Evolutionary conservation across 139 green algal species (phyloP).

Genomic region (Edaphochlamys debaryana): DNA sequence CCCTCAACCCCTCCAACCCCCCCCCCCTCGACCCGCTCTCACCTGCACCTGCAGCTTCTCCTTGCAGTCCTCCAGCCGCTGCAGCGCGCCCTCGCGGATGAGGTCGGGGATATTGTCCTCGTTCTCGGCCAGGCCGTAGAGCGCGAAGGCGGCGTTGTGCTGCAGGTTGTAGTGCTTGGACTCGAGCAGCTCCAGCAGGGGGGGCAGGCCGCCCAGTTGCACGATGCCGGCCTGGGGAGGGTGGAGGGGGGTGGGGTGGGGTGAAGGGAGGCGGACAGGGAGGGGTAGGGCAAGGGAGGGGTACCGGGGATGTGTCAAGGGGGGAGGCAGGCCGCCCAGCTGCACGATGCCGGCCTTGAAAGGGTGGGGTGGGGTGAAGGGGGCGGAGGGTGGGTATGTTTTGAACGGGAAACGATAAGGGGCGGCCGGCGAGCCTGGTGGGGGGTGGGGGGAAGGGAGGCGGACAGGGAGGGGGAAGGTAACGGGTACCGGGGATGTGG

Average conservation of each 20-base stretch:
- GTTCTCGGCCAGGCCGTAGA: conserved; percentile 97
- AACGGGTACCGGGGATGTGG: too few species aligned
- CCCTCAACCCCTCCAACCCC: too few species aligned
- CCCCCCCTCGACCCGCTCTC: neutral
- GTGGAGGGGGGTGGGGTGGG: too few species aligned
- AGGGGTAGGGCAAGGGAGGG: neutral
- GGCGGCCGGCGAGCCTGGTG: too few species aligned
- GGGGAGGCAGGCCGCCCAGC: too few species aligned
- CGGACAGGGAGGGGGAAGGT: too few species aligned
- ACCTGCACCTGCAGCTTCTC: conserved; percentile 82
- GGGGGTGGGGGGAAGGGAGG: neutral
- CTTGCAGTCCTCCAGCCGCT: conserved; percentile 73
- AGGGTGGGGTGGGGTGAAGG: too few species aligned
- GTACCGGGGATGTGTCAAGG: too few species aligned
- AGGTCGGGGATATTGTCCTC: conserved; percentile 97
- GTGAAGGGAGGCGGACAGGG: neutral
- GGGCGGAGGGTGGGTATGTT: too few species aligned
- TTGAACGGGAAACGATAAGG: too few species aligned
- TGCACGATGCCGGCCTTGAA: too few species aligned
- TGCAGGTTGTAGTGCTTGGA: conserved; percentile 84
- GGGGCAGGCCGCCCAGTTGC: conserved; percentile 82
- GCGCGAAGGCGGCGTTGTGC: conserved; percentile 65
- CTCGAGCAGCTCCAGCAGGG: conserved; percentile 93
- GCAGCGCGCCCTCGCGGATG: conserved; percentile 75
- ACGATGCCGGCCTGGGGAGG: conserved; percentile 77